Conservation (phyloP, 2,329 filamentous ascomycete species). For the Fusarium sp. region DNA sequence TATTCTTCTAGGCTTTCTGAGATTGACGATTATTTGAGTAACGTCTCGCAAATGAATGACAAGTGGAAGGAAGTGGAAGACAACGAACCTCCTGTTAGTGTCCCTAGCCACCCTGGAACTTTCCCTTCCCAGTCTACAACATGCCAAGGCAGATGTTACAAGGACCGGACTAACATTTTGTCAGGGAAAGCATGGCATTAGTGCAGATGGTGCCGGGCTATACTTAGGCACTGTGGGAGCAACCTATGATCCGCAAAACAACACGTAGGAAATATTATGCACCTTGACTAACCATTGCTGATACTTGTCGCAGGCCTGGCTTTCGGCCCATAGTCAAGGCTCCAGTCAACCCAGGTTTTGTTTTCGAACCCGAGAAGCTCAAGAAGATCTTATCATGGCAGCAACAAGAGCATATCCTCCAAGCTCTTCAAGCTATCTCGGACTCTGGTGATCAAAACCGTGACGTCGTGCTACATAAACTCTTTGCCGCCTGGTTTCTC, state of each 20-base stretch:
- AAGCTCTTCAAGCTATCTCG: neutral
- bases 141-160: too few species aligned
- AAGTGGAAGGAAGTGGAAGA: neutral
- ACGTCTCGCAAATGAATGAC: neutral
- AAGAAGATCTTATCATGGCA: neutral
- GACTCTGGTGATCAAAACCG: neutral
- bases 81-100: neutral
- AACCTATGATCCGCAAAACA: neutral
- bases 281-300: neutral
- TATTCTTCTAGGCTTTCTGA: neutral
- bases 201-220: neutral
- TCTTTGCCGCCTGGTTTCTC: neutral
- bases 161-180: fast-evolving
- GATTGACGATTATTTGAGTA: neutral
- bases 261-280: neutral
- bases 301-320: neutral
- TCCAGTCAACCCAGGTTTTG: neutral
- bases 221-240: neutral
- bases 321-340: neutral
- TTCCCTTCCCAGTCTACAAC: too few species aligned
- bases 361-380: neutral
- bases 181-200: neutral
- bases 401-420: neutral
- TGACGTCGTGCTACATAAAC: neutral
- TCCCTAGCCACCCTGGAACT: fast-evolving